Evolutionary conservation across 352 stramenopile genomes (phyloP), one percentile per base, ranked within the genome.

Genomic region (Pythium vanterpoolii): DNA sequence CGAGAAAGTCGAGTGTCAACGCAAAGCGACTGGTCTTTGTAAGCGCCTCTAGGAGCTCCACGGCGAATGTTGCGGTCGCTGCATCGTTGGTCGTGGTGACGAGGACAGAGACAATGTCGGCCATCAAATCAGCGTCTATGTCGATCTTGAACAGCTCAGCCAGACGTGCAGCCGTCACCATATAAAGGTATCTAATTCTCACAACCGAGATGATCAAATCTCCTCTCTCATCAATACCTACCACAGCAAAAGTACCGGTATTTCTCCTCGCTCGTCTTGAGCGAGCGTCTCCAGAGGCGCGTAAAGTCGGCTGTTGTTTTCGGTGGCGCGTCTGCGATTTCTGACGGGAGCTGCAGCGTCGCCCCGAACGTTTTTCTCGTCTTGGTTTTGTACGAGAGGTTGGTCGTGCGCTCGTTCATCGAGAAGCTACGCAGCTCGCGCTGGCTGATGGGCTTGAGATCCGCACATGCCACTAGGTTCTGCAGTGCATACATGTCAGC

Each of bases 391-490:
- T 79, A 93, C 21, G 73, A 64, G n/a, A 89, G 67, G 56, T 93
- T 95, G n/a, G 65, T 85, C 30, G 71, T 59, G 5, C 77, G 76
- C 27, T 81, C 63, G 16, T 55, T 68, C 30, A 65, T 73, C 5
- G 66, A 79, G 33, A 95, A 80, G 55, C 76, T 72, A 16, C 68
- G 71, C 21, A 95, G 59, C 64, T 95, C 86, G 19, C 72, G 76
- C 43, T 90, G 81, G 13, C 72, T 87, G 40, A 95, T 76, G 21
- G 86, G 84, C 49, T 93, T 95, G 30, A 95, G 60, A 47, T 93
- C 79, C 0, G 86, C 86, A 66, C 86, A 95, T 11, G 83, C 79
- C 3, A 95, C 86, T 18, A 93, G 66, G 39, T 94, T 94, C 84
- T 95, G 11, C 19, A 28, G 9, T 28, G n/a, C 4, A 2, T 30